phyloP scores from a whole-genome alignment of 495 filamentous ascomycete genomes.

The Talaromyces nanjingensis region DNA sequence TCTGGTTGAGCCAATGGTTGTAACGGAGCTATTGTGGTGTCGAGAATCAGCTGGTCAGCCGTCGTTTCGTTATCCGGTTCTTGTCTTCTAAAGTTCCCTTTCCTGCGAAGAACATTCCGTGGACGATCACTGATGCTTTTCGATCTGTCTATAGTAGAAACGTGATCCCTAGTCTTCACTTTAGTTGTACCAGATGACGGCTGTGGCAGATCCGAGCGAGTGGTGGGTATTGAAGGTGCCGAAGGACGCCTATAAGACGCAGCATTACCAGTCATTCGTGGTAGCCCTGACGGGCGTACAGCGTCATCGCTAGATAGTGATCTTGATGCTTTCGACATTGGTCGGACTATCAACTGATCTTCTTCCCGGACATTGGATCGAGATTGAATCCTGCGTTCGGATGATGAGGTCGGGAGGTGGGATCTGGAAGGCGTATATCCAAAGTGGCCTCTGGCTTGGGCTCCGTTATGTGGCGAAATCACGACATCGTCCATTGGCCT shows the following conservation, averaged over 20 bases:
- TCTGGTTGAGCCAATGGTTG: not conserved
- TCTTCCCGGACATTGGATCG: slow-evolving; percentile 24
- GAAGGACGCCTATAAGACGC: slow-evolving; percentile 11
- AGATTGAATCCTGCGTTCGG: slow-evolving; percentile 20
- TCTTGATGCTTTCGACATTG: slow-evolving; percentile 16
- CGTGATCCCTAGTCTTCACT: slow-evolving; percentile 11
- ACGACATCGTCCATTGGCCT: slow-evolving; percentile 21
- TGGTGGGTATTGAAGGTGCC: slow-evolving; percentile 6
- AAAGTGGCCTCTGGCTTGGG: slow-evolving; percentile 14
- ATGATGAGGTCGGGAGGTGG: slow-evolving; percentile 23
- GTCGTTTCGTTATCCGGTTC: not conserved
- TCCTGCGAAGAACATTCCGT: slow-evolving; percentile 39
- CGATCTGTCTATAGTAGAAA: not conserved
- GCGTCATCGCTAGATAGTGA: slow-evolving; percentile 18
- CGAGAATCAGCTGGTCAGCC: not conserved
- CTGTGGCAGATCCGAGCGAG: slow-evolving; percentile 15
- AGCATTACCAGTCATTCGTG: slow-evolving; percentile 22
- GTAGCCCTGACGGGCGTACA: slow-evolving; percentile 24
- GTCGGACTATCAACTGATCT: slow-evolving; percentile 17
- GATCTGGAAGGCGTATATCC: slow-evolving; percentile 17
- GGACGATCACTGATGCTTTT: slow-evolving; percentile 18
- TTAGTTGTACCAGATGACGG: slow-evolving; percentile 5
- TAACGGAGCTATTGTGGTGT: not conserved
- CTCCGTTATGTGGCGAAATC: slow-evolving; percentile 15
- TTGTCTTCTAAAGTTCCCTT: slow-evolving; percentile 15